phyloP scores from a whole-genome alignment of 805 yeast species.

The Yarrowia sp. region DNA sequence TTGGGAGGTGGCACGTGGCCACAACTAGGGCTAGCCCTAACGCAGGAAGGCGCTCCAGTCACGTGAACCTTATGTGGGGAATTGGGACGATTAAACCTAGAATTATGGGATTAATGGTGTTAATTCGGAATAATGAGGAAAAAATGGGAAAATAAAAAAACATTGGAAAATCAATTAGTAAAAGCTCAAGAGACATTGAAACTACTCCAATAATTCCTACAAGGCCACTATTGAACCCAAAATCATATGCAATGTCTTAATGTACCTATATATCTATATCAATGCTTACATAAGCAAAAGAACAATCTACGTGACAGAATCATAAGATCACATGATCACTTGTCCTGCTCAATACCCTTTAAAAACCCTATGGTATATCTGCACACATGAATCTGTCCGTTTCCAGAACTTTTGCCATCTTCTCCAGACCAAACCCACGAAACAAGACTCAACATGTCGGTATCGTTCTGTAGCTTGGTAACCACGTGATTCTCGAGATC shows the following conservation, averaged over 20 bases:
- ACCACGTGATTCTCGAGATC: slow-evolving; percentile 23
- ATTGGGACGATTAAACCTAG: background rate
- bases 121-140: background rate
- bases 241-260: too few species aligned
- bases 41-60: background rate
- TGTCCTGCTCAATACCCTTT: background rate
- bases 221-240: too few species aligned
- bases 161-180: too few species aligned
- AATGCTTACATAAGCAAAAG: too few species aligned
- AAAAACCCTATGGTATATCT: background rate
- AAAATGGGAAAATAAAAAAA: background rate
- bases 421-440: slow-evolving; percentile 12
- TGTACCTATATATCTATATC: too few species aligned
- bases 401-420: background rate
- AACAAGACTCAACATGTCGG: slow-evolving; percentile 1
- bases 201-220: too few species aligned
- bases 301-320: too few species aligned
- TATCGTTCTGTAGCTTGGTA: slow-evolving; percentile 28
- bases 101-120: too few species aligned
- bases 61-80: slow-evolving; percentile 1
- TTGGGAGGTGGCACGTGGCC: slow-evolving; percentile 1
- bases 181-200: too few species aligned
- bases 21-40: slow-evolving; percentile 26
- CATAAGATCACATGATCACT: too few species aligned
- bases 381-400: slow-evolving; percentile 10